A percentile compares a stretch with the other conserved stretches of the same genome.
Evolutionary conservation across 257 asterid genomes (phyloP).

Genomic region (Henckelia pumila): DNA sequence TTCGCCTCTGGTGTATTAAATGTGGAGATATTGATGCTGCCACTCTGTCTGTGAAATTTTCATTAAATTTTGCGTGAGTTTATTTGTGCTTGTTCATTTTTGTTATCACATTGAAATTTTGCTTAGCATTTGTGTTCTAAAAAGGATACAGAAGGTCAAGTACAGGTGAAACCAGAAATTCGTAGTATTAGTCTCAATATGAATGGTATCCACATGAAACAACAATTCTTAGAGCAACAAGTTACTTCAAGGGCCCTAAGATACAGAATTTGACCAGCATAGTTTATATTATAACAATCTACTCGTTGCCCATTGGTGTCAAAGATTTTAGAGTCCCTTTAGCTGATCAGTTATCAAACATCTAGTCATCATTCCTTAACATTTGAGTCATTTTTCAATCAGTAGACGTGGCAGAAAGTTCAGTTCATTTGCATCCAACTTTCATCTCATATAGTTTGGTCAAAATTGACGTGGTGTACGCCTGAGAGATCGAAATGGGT

Average conservation of each 20-base stretch:
- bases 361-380: neutral
- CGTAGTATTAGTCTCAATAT: neutral
- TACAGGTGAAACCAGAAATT: neutral
- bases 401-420: constrained; percentile 5
- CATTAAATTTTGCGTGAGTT: neutral
- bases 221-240: neutral
- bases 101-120: neutral
- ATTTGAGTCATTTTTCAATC: neutral
- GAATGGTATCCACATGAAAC: neutral
- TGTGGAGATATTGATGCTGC: neutral
- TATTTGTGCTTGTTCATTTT: constrained; percentile 2
- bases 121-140: neutral
- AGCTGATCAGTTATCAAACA: neutral
- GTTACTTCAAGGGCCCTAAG: neutral
- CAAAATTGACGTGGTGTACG: neutral
- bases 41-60: neutral
- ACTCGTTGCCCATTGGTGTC: neutral
- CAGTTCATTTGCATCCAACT: neutral
- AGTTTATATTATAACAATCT: neutral
- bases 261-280: neutral
- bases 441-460: neutral
- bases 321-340: neutral
- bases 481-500: neutral
- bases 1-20: constrained; percentile 8
- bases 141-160: neutral